Conservation (phyloP, 2,329 filamentous ascomycete genomes). For the Davidsoniella eucalypti region DNA sequence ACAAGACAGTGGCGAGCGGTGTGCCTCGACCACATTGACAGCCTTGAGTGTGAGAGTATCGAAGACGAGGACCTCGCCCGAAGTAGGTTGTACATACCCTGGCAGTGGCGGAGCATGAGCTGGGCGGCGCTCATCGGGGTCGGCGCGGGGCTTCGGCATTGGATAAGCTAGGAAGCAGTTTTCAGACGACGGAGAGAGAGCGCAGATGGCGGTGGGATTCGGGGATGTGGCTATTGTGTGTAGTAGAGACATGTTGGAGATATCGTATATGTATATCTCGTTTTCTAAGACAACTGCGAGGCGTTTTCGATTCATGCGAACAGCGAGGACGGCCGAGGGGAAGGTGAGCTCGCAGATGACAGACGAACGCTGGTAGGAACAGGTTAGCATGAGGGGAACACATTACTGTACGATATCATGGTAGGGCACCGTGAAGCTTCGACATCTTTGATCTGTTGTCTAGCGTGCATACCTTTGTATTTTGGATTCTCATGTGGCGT, state of each 20-base stretch:
- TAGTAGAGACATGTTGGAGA: slow-evolving; percentile 92
- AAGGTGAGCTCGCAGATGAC: slow-evolving; percentile 98
- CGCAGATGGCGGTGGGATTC: slow-evolving; percentile 81
- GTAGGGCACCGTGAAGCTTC: background rate
- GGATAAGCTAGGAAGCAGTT: slow-evolving; percentile 94
- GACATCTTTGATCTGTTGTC: no score
- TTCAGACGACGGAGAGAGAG: slow-evolving; percentile 83
- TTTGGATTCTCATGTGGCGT: slow-evolving; percentile 83
- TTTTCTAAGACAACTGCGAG: slow-evolving; percentile 88
- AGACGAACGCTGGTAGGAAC: slow-evolving; percentile 37
- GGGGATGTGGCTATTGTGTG: slow-evolving; percentile 88
- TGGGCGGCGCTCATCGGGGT: slow-evolving; percentile 41
- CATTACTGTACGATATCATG: background rate
- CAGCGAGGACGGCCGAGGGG: slow-evolving; percentile 84
- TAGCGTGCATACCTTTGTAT: slow-evolving; percentile 62
- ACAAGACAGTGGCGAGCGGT: slow-evolving; percentile 77
- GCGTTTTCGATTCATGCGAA: slow-evolving; percentile 85
- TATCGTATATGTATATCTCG: slow-evolving; percentile 96
- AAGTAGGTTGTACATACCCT: slow-evolving; percentile 66
- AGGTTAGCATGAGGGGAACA: no score
- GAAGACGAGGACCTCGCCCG: slow-evolving; percentile 83
- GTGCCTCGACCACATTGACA: slow-evolving; percentile 88
- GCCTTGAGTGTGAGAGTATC: slow-evolving; percentile 80
- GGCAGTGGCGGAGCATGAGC: slow-evolving; percentile 67
- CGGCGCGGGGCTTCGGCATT: slow-evolving; percentile 55